phyloP scores from a whole-genome alignment of 768 basidiomycete species.

The Hypholoma fasciculare region DNA sequence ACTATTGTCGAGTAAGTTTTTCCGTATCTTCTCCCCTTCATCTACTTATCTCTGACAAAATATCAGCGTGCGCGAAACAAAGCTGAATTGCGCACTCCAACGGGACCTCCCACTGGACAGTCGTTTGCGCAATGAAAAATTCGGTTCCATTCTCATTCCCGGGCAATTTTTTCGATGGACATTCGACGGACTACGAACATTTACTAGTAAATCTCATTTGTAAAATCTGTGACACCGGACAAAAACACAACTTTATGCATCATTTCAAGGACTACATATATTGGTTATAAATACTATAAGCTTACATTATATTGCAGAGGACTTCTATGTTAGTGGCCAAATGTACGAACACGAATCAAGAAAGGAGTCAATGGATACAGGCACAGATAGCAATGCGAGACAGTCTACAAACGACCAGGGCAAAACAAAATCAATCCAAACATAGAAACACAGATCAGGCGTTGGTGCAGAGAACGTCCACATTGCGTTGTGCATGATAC shows the following conservation, averaged over 20 bases:
- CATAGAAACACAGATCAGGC: not conserved
- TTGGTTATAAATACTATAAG: slow-evolving; percentile 3
- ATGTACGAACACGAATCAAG: not conserved
- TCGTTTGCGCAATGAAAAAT: not conserved
- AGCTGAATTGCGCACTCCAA: not conserved
- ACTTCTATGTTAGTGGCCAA: slow-evolving; percentile 1
- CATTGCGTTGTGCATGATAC: not conserved
- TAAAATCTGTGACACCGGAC: not conserved
- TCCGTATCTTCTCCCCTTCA: not conserved
- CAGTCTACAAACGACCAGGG: not conserved
- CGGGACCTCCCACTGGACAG: not conserved
- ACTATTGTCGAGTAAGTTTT: slow-evolving; percentile 1
- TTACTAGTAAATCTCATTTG: too few species aligned
- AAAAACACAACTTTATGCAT: not conserved
- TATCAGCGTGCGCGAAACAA: not conserved
- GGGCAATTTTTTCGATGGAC: too few species aligned
- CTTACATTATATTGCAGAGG: slow-evolving; percentile 1
- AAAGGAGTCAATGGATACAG: slow-evolving; percentile 1
- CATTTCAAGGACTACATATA: not conserved
- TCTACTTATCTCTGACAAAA: not conserved
- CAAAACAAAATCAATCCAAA: not conserved
- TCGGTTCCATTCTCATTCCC: not conserved
- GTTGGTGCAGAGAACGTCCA: not conserved
- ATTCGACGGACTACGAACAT: too few species aligned
- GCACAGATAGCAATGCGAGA: slow-evolving; percentile 6